phyloP scores from a whole-genome alignment of 2,329 filamentous ascomycete species.

The Colletotrichum sp. region DNA sequence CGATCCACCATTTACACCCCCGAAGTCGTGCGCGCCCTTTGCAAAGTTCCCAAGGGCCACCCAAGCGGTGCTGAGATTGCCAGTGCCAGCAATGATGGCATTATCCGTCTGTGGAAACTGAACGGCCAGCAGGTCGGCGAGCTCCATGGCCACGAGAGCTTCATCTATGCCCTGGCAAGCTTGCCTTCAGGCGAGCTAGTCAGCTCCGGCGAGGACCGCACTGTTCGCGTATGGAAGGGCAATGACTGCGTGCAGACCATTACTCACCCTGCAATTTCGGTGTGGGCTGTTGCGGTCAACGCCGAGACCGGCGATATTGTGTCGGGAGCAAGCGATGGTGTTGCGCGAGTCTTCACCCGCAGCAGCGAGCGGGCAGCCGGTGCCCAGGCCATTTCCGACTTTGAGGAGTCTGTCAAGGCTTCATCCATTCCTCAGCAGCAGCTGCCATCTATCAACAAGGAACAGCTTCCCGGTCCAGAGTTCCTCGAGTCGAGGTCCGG shows the following conservation, averaged over 20 bases:
- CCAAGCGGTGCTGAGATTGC: constrained; percentile 90
- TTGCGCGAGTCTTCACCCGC: constrained; percentile 85
- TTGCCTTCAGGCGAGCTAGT: constrained; percentile 87
- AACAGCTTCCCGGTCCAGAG: constrained; percentile 86
- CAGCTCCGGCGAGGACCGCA: constrained; percentile 94
- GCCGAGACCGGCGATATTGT: constrained; percentile 87
- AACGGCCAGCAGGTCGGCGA: constrained; percentile 78
- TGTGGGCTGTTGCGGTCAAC: constrained; percentile 91
- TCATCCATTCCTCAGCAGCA: constrained; percentile 91
- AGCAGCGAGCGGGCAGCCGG: constrained; percentile 73
- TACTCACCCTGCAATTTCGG: constrained; percentile 94
- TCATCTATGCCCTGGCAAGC: constrained; percentile 85
- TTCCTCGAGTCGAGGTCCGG: constrained; percentile 83
- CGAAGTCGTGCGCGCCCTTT: constrained; percentile 89
- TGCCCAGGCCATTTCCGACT: constrained; percentile 70
- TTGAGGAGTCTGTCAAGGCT: constrained; percentile 81
- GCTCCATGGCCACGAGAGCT: constrained; percentile 89
- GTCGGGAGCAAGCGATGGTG: constrained; percentile 88
- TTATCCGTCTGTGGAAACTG: constrained; percentile 86
- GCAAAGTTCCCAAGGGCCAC: constrained; percentile 77
- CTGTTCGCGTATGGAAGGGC: constrained; percentile 86
- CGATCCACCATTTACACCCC: constrained; percentile 66
- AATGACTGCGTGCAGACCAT: constrained; percentile 90
- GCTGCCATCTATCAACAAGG: constrained; percentile 84
- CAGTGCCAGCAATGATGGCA: constrained; percentile 90